These are phyloP conservation scores for Acer saccharum DNA, from an alignment of 345 rosid genomes.

Conservation along the genomic window DNA sequence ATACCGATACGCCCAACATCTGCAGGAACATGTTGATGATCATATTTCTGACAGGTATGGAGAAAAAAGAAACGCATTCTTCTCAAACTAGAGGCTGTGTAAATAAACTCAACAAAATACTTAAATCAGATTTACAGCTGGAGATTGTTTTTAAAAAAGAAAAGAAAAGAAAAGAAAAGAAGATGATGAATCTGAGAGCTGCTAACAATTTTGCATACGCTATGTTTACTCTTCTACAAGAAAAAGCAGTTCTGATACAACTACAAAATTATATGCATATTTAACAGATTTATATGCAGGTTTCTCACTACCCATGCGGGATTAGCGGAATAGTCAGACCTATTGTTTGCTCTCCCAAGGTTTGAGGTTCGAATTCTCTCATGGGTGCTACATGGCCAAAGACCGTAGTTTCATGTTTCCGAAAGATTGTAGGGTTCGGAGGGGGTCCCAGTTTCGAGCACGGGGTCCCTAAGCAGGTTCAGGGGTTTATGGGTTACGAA, in stretches of 20 bases:
- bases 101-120: background rate
- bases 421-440: no score
- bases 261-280: background rate
- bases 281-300: background rate
- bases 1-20: slow-evolving; percentile 95
- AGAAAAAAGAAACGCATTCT: background rate
- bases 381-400: no score
- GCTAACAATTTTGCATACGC: background rate
- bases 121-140: background rate
- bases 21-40: slow-evolving; percentile 37
- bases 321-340: no score
- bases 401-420: no score
- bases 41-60: background rate
- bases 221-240: background rate
- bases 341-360: no score
- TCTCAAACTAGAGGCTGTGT: background rate
- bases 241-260: background rate
- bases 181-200: background rate
- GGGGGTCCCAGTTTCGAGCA: no score
- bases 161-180: background rate
- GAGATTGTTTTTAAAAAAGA: no score
- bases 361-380: no score
- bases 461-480: no score
- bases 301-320: no score
- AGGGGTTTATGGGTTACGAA: no score